Evolutionary conservation across 2,329 filamentous ascomycete genomes (phyloP), one percentile per base, ranked within the genome.

Genomic region (Paradendryphiella salina): DNA sequence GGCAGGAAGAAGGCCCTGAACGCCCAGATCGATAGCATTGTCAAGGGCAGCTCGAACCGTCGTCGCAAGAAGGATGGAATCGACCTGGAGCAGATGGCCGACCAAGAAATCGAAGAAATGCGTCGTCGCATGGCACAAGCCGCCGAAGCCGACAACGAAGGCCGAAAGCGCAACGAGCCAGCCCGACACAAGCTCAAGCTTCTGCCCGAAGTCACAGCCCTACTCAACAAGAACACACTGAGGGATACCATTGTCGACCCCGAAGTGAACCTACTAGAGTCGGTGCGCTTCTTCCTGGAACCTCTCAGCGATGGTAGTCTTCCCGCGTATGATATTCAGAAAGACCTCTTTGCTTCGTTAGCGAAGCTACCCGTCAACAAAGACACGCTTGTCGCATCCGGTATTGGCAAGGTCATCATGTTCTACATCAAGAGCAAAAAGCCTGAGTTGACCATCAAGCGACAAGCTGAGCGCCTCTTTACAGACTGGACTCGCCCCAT

Each of bases 381-480:
- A 70, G 94, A 97, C 64, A 83, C 88, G 1, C 81, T 99, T 11
- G 82, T 95, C 17, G 92, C 91, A 59, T 96, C 90, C 64, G 92
- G 93, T 15, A 94, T 99, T 59, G 94, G 94, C 69, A 96, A 96
- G 73, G 90, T 99, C 39, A 88, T 96, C 44, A 84, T 96, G 56
- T 99, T 96, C 77, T 99, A 99, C 76, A 96, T 92, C 42, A 92
- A 92, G 75, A 96, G 89, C 79, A 95, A 92, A 77, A 87, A 90
- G 60, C 88, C 92, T 0, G 90, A 97, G 75, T 79, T 87, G 4
- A 82, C 81, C 54, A 96, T 99, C 79, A 96, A 96, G 79, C 86
- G 93, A 61, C 90, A 92, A 76, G 94, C 94, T 0, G 92, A 97
- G 77, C 85, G 89, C 40, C 80, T 97, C n/a, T 80, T 96, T 49